Percentiles rank a stretch among this genome's conserved stretches.
These are phyloP conservation scores for Vaucheria bursata DNA, from an alignment of 352 stramenopile genomes.

Conservation along the genomic window DNA sequence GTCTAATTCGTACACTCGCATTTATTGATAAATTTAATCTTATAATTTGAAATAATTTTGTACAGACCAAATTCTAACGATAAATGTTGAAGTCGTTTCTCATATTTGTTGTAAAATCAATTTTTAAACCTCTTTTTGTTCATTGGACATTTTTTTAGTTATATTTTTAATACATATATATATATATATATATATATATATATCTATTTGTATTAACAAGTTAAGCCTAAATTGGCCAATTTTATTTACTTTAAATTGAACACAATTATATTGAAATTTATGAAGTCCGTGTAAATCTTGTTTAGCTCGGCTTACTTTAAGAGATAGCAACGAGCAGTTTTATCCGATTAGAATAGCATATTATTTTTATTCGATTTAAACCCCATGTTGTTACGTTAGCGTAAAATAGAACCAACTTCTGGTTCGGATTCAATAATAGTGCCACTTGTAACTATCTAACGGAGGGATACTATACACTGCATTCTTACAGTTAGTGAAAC, in stretches of 20 bases:
- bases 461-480: too few species aligned
- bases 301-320: not conserved
- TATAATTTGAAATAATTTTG: not conserved
- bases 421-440: too few species aligned
- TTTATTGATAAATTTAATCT: not conserved
- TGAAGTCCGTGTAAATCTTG: not conserved
- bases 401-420: not conserved
- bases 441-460: too few species aligned
- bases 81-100: not conserved
- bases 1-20: too few species aligned
- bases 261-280: too few species aligned
- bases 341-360: not conserved
- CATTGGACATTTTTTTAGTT: too few species aligned
- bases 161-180: too few species aligned
- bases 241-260: too few species aligned
- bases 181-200: too few species aligned
- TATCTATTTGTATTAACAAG: too few species aligned
- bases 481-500: conserved; percentile 12
- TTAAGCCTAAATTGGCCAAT: too few species aligned
- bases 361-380: not conserved
- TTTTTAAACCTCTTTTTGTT: not conserved
- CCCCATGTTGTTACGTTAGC: not conserved
- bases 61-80: not conserved
- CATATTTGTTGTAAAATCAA: not conserved
- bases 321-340: not conserved